These are phyloP conservation scores for Juglanconis sp. DNA, from an alignment of 2,329 filamentous ascomycete species.

Conservation along the genomic window DNA sequence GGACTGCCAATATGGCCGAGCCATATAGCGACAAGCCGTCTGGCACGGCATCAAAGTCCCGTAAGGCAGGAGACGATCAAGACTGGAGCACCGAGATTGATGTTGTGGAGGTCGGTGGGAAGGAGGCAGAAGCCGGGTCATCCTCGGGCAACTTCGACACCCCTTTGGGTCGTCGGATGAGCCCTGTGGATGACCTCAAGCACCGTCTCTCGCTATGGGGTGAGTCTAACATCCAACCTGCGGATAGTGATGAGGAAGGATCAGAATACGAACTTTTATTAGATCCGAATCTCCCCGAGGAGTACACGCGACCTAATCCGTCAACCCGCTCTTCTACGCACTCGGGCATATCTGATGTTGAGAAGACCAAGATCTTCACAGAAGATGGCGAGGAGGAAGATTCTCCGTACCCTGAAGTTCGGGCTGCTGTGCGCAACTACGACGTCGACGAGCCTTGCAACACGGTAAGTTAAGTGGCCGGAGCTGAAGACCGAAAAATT, in stretches of 20 bases:
- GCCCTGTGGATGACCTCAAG: slow-evolving; percentile 32
- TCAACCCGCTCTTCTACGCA: slow-evolving; percentile 13
- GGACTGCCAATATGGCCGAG: slow-evolving; percentile 29
- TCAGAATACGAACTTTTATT: slow-evolving; percentile 56
- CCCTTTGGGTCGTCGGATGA: slow-evolving; percentile 17
- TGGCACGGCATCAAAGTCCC: slow-evolving; percentile 26
- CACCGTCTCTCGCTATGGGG: slow-evolving; percentile 39
- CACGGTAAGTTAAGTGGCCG: slow-evolving; percentile 45
- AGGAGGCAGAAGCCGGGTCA: slow-evolving; percentile 24
- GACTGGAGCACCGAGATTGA: slow-evolving; percentile 26
- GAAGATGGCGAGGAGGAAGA: slow-evolving; percentile 46
- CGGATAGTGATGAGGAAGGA: slow-evolving; percentile 40
- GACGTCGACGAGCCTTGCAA: slow-evolving; percentile 65
- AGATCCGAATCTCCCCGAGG: slow-evolving; percentile 48
- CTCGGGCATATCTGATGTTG: slow-evolving; percentile 21
- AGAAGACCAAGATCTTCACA: slow-evolving; percentile 17
- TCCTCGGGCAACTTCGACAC: slow-evolving; percentile 14
- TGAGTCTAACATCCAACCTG: slow-evolving; percentile 34
- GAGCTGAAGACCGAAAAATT: neutral
- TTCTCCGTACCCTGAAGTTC: slow-evolving; percentile 65
- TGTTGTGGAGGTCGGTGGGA: slow-evolving; percentile 27
- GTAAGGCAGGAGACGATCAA: slow-evolving; percentile 25
- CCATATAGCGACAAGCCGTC: slow-evolving; percentile 30
- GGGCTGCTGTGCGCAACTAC: slow-evolving; percentile 61
- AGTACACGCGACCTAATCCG: slow-evolving; percentile 33